These are phyloP conservation scores for Crucihimalaya himalaica DNA, from an alignment of 345 rosid genomes.

Conservation along the genomic window DNA sequence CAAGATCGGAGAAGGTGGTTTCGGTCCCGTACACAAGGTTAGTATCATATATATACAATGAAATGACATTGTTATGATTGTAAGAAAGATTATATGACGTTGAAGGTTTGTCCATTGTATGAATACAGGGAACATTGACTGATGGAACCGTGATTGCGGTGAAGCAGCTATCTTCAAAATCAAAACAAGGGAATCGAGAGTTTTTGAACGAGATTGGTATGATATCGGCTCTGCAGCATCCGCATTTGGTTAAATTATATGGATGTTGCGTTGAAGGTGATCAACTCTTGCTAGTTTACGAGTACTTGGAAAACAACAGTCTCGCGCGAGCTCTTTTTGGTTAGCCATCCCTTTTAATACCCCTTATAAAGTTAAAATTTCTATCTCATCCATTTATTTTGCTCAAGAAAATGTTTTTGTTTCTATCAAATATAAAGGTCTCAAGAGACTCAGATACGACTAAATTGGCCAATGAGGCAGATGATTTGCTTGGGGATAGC, in stretches of 20 bases:
- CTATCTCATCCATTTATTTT: neutral
- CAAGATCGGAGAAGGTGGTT: conserved; percentile 68
- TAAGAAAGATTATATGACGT: too few relatives aligned
- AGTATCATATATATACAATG: neutral
- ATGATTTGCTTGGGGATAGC: conserved; percentile 51
- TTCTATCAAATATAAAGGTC: conserved; percentile 24
- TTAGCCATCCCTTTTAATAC: neutral
- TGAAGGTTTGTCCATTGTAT: conserved; percentile 12
- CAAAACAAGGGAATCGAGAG: conserved; percentile 58
- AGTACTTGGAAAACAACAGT: conserved; percentile 59
- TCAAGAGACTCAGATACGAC: conserved; percentile 31
- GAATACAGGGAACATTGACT: conserved; percentile 43
- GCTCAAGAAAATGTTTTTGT: neutral
- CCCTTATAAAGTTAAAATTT: neutral
- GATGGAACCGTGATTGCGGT: conserved; percentile 59
- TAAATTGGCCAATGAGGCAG: conserved; percentile 46
- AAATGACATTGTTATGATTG: neutral
- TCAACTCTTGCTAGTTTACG: conserved; percentile 52
- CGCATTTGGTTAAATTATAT: conserved; percentile 54
- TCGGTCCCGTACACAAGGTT: conserved; percentile 66
- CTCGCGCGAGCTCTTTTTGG: conserved; percentile 52
- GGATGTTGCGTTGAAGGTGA: conserved; percentile 57
- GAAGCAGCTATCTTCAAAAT: conserved; percentile 49
- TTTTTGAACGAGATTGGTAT: conserved; percentile 57
- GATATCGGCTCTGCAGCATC: conserved; percentile 56